Evolutionary conservation across 768 basidiomycete genomes (phyloP).

Genomic region (Rhizopogon sp.): DNA sequence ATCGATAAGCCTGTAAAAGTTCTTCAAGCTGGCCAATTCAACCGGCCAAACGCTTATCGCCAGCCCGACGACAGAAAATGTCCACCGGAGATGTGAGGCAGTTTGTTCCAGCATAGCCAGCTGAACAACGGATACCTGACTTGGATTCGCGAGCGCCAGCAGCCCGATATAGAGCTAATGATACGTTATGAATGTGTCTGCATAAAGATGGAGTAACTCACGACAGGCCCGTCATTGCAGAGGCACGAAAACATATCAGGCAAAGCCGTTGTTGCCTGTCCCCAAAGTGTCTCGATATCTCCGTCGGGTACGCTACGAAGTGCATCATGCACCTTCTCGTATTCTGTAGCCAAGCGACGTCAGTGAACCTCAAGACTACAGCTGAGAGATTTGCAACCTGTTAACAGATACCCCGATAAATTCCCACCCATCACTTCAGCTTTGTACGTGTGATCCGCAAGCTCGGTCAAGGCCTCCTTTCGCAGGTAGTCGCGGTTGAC

Average conservation of each 20-base stretch:
- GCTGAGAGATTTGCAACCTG: conserved; percentile 6
- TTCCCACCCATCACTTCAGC: conserved; percentile 20
- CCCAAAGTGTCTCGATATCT: conserved; percentile 9
- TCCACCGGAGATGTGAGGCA: conserved; percentile 15
- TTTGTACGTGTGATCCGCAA: conserved; percentile 7
- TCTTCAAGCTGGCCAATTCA: conserved; percentile 15
- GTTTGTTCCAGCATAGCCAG: conserved; percentile 26
- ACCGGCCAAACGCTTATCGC: conserved; percentile 5
- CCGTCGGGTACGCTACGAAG: conserved; percentile 14
- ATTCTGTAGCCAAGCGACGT: conserved; percentile 11
- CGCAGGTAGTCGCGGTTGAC: conserved; percentile 16
- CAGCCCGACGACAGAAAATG: conserved; percentile 9
- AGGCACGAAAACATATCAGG: conserved; percentile 4
- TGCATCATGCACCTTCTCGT: conserved; percentile 11
- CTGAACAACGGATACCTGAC: conserved; percentile 22
- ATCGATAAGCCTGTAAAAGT: conserved; percentile 17
- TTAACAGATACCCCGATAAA: conserved; percentile 6
- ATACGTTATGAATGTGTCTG: neutral
- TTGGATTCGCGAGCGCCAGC: conserved; percentile 19
- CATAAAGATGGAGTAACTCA: neutral
- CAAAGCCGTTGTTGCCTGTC: conserved; percentile 1
- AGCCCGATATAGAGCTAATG: conserved; percentile 25
- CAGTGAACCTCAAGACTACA: neutral
- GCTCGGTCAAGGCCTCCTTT: conserved; percentile 13
- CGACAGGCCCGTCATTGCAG: conserved; percentile 14